Base-by-base conservation (phyloP, 257 asterid genomes). In the Penstemon barbatus region DNA sequence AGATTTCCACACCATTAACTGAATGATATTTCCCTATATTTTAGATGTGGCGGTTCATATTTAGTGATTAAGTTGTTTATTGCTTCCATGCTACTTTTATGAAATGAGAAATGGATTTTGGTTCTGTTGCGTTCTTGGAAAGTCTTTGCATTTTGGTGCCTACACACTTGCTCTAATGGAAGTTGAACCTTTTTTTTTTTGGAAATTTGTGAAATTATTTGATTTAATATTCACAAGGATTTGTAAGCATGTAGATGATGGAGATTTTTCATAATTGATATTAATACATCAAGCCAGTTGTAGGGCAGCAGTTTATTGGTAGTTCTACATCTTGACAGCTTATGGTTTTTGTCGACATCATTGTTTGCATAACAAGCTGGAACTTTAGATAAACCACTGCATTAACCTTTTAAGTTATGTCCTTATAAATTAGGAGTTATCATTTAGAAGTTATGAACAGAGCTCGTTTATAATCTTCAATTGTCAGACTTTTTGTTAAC, bases 61-160 rank as follows among this genome's bases (percentile, higher is more conserved):
- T 69, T 41, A 41, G 60, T 15, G 3, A 15, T 7, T 19, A 5
- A n/a, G 69, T 25, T 46, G 10, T 43, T 40, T 10, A 45, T 49
- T 42, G 64, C 52, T 52, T 6, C 10, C 38, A 36, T 46, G 18
- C 40, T 33, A 15, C 56, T 7, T 12, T 7, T 67, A 67, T 42
- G 56, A 67, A 65, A 36, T 69, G 66, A 13, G 5, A 45, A 44
- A n/a, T 54, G 4, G 57, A 41, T 52, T 15, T n/a, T 70, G 60
- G 41, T 61, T 55, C 59, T 51, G 8, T 25, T 46, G 51, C 48
- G 39, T 58, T 37, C 44, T 42, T 67, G 19, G 48, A 12, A 18
- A 54, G 54, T 42, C 9, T 45, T 56, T 59, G 50, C 41, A 48
- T 61, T 51, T 15, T 6, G 40, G 66, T 56, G 9, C 7, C 48